Evolutionary conservation across 176 grass and related monocot genomes (phyloP).

Genomic region (Triticum monococcum): DNA sequence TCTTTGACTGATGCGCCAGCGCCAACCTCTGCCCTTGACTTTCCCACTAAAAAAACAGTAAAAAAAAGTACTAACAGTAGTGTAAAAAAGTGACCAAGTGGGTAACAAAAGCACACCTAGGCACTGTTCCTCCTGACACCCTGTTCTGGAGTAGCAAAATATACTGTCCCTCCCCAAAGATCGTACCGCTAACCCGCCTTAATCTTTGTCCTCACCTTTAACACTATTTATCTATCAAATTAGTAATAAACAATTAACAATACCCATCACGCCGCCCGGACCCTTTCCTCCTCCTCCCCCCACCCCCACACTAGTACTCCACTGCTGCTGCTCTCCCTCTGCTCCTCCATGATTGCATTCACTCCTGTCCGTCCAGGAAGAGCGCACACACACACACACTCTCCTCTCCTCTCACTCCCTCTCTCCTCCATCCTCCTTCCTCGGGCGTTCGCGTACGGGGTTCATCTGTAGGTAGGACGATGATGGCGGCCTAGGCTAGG

Average conservation of each 20-base stretch:
- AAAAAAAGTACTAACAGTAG: background rate
- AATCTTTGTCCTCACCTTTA: constrained; percentile 56
- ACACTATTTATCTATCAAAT: background rate
- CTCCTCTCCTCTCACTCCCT: background rate
- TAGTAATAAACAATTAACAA: constrained; percentile 45
- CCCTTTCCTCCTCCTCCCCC: background rate
- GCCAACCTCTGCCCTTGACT: background rate
- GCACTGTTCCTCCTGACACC: constrained; percentile 8
- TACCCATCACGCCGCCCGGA: constrained; percentile 19
- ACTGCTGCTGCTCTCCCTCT: background rate
- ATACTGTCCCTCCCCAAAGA: background rate
- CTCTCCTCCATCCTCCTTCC: background rate
- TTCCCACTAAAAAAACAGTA: background rate
- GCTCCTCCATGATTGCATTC: constrained; percentile 37
- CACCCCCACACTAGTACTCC: background rate
- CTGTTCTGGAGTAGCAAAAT: constrained; percentile 12
- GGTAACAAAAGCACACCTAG: background rate
- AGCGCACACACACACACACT: background rate
- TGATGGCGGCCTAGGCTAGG: constrained; percentile 11
- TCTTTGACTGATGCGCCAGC: constrained; percentile 13
- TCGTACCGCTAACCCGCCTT: constrained; percentile 19
- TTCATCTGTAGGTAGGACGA: background rate
- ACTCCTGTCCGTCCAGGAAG: constrained; percentile 28
- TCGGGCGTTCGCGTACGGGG: background rate
- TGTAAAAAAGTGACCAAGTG: background rate